Base-by-base conservation (phyloP, 2,329 filamentous ascomycete species). In the Ploettnerulaceae sp. region DNA sequence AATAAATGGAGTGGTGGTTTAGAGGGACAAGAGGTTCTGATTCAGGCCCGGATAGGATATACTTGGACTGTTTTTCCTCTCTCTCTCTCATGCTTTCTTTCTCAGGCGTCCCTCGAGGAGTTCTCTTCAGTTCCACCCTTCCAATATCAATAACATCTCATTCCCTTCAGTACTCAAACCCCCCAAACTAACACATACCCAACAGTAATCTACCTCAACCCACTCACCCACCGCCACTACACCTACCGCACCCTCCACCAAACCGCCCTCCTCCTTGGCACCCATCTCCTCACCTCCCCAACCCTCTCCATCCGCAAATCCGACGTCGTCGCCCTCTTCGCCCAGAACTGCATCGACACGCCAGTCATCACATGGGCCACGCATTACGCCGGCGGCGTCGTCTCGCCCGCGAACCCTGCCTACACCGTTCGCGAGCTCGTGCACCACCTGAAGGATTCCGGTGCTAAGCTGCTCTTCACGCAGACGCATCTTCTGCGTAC, bases 391-490 rank as follows among this genome's bases (percentile, higher is more conserved):
- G 89, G 88, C 38, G 89, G 86, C 28, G 70, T 87, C 44, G 71
- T 86, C 12, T 86, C 82, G n/a, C 88, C 89, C 0, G 89, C 87
- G 3, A 95, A 95, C 61, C 89, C 89, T 17, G 79, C 81, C 2
- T 95, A 94, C 67, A 93, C 86, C 0, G 78, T 77, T n/a, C 77
- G 86, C 12, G 90, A 96, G 67, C 74, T 95, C 24, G 81, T 83
- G 4, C 88, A 85, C 60, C 89, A 95, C 68, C 75, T 95, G 48
- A 79, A 79, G 57, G 84, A 93, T 65, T 84, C 83, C 0, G 76
- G 77, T 1, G 85, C 87, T 24, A 86, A 81, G 60, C 85, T 76
- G 0, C 66, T 95, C 4, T 75, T 85, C 22, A 95, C 90, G 0
- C 86, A 93, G 60, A 60, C 75, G 15, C 68, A 79, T 0, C 74